Evolutionary conservation across 164 flowering plant species (phyloP), one percentile per base, ranked within the genome.

Genomic region (Vitis rotundifolia): DNA sequence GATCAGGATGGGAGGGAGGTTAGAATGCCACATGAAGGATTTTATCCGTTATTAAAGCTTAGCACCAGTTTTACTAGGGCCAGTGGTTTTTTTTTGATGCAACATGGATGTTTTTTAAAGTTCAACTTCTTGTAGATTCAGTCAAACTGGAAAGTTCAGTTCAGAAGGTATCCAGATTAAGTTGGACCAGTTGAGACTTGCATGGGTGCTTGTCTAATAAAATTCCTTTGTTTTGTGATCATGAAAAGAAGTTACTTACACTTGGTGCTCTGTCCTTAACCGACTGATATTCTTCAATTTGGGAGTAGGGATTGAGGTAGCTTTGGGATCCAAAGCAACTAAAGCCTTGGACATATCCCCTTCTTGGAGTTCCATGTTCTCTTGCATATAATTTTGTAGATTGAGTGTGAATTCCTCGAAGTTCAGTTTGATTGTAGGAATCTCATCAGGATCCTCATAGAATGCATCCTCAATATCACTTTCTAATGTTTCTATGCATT

Each of bases 351-450:
- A 91, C 84, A 88, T 77, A 52, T 87, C 91, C 52, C 71, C 79
- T 66, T 86, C 91, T 75, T 89, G 88, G 64, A 92, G 80, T 67
- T 84, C 92, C 81, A 74, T 81, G 52, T 79, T 88, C 29, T 74
- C 77, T 69, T 86, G 83, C 80, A 93, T 83, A 68, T 79, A 86
- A 58, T 79, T 79, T 74, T 93, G 88, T 56, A 95, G 65, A 63
- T 81, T 90, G 44, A 70, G 74, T 26, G 88, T 73, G 65, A 95
- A 83, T 73, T 85, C 84, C 76, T 84, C 83, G 29, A 91, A 66
- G 72, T 89, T 85, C 69, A 96, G 87, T 67, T 84, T 80, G 73
- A 96, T 96, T 19, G 84, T 87, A 8, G 99, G 99, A 71, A 96
- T 93, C 68, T 92, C 99, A 62, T 96, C 88, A 15, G 91, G 88